These are phyloP conservation scores for Hypoxylon sp. DNA, from an alignment of 2,329 filamentous ascomycete genomes.

Conservation along the genomic window DNA sequence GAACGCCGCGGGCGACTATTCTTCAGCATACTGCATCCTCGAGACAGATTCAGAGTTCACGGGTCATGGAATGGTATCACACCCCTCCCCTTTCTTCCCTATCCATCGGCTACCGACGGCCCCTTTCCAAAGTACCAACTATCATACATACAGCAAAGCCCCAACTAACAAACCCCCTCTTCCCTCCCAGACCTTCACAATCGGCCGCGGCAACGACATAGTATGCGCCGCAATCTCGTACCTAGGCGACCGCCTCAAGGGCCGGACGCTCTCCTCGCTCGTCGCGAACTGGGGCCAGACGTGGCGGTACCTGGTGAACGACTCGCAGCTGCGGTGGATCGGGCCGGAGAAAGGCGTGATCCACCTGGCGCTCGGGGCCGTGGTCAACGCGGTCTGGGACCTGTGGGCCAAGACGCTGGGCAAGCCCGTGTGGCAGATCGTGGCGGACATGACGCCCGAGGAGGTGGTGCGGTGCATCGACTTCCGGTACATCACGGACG, in stretches of 20 bases:
- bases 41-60: conserved; percentile 80
- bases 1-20: conserved; percentile 95
- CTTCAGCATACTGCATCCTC: conserved; percentile 92
- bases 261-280: conserved; percentile 81
- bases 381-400: conserved; percentile 94
- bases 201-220: conserved; percentile 91
- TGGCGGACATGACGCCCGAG: conserved; percentile 90
- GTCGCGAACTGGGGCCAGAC: conserved; percentile 87
- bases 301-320: conserved; percentile 91
- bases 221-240: conserved; percentile 88
- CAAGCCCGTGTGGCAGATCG: conserved; percentile 92
- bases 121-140: conserved; percentile 5
- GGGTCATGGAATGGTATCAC: conserved; percentile 82
- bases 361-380: conserved; percentile 88
- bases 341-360: conserved; percentile 95
- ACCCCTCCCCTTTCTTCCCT: conserved; percentile 1
- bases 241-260: conserved; percentile 81
- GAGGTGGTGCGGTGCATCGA: conserved; percentile 91
- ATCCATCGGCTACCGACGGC: background rate
- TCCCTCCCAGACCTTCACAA: conserved; percentile 78
- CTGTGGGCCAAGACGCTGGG: conserved; percentile 90
- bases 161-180: conserved; percentile 42
- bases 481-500: conserved; percentile 95
- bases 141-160: conserved; percentile 25
- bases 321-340: conserved; percentile 93